Evolutionary conservation across 768 basidiomycete species (phyloP), one percentile per base, ranked within the genome.

Genomic region (Amanita molliuscula): DNA sequence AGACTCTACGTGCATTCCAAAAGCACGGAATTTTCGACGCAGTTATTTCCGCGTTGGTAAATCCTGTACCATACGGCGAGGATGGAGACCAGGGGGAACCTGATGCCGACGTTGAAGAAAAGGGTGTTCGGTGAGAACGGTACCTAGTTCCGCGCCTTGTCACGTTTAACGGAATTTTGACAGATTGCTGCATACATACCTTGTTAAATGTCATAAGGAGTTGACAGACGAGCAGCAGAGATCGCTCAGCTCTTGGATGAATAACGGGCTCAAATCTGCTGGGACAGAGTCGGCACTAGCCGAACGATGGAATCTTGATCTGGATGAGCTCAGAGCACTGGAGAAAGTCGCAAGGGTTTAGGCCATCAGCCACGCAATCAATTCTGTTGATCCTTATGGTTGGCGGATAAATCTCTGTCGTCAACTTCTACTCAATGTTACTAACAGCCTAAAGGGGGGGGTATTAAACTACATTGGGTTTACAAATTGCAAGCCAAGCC

Each of bases 91-190:
- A 67, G 37, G 67, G 67, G n/a, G 77, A 65, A 3, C 59, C 66
- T 7, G 87, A 87, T 60, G 58, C 59, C 2, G 80, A 84, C 48
- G 81, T 81, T 34, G 78, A 81, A 62, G 85, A 85, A 61, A 84
- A 82, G 55, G 61, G 76, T 1, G 55, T 81, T 16, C 71, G 75
- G 79, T 79, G 45, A 45, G 73, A 62, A 6, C 37, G 53, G 18
- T 25, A 33, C 5, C 34, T 3, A 16, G 20, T 26, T 46, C 10
- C 26, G 9, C 16, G 28, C 9, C n/a, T 47, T 44, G 9, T 20
- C 1, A n/a, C 4, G 13, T 16, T 23, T 44, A 38, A 18, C 40
- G 15, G 34, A 36, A 40, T 52, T 33, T 29, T 11, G 31, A 18
- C 42, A 81, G 79, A 45, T 54, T 81, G 18, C 60, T 84, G 41